Conservation (phyloP, 805 yeast genomes). For the Yarrowia sp. region DNA sequence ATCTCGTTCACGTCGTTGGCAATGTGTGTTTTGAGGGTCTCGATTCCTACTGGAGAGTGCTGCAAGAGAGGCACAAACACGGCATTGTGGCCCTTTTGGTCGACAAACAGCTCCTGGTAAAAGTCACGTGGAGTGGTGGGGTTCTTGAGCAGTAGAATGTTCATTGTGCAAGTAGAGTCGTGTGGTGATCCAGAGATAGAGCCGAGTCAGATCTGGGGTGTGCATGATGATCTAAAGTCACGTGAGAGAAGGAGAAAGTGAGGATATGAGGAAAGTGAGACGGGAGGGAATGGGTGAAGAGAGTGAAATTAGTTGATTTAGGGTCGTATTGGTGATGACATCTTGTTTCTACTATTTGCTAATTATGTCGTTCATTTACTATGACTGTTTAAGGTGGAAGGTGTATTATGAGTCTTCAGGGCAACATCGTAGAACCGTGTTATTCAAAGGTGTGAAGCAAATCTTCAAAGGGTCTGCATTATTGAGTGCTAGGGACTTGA, state of each 20-base stretch:
- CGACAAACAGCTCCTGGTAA: slow-evolving; percentile 58
- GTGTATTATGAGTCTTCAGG: too few species aligned
- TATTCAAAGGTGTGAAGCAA: too few species aligned
- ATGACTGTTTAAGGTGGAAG: too few species aligned
- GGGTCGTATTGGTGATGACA: too few species aligned
- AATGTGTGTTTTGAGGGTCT: slow-evolving; percentile 55
- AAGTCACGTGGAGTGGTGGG: slow-evolving; percentile 72
- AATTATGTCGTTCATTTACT: too few species aligned
- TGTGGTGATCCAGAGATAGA: background rate
- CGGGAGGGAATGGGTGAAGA: too few species aligned
- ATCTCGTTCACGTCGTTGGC: slow-evolving; percentile 54
- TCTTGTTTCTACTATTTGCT: too few species aligned
- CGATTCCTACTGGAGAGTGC: slow-evolving; percentile 64
- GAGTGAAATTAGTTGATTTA: too few species aligned
- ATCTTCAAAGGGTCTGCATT: too few species aligned
- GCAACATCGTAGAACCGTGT: too few species aligned
- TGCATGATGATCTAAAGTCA: slow-evolving; percentile 15
- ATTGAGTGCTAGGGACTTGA: too few species aligned
- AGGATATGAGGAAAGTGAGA: too few species aligned
- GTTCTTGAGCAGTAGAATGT: slow-evolving; percentile 67
- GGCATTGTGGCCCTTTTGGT: slow-evolving; percentile 53
- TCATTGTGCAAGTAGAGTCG: slow-evolving; percentile 11
- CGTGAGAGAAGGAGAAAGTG: background rate
- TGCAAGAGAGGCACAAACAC: slow-evolving; percentile 75
- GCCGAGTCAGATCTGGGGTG: slow-evolving; percentile 27